Base-by-base conservation (phyloP, 2,329 filamentous ascomycete genomes). In the Trichoderma atroviride region DNA sequence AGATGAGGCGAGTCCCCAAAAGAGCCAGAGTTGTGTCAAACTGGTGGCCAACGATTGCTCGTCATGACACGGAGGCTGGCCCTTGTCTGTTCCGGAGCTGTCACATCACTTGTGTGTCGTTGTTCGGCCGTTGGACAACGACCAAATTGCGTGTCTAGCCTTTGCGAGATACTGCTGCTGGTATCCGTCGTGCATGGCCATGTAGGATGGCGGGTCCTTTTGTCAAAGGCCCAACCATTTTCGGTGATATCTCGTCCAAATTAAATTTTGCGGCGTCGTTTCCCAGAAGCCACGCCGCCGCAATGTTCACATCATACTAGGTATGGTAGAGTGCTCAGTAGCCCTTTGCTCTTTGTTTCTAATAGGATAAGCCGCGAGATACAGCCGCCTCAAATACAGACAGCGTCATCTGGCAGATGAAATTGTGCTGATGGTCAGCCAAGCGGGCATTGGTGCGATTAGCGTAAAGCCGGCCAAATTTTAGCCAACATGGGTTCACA, bases 201-300 rank as follows among this genome's bases (percentile, higher is more conserved):
- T 22, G 47, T 57, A 69, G 53, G 52, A 64, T 47, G 53, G 58
- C 60, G 67, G 67, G 37, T 35, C 57, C 60, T 60, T 55, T 57
- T 40, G 67, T 64, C 67, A 27, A 60, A 40, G 37, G 0, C 53
- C 60, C 67, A 35, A 24, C 68, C 33, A n/a, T 47, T 64, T 66
- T 66, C 68, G 68, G 56, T 50, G 43, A 63, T 56, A 33, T 69
- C 55, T 69, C 61, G 40, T 63, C 33, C 68, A 63, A 64, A 37
- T 52, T 29, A 13, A n/a, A 29, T 24, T 59, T 56, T 33, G 43
- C 55, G 63, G 29, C 55, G 27, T 29, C 22, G 29, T 59, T 31
- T 29, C 40, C 31, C 16, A 40, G 6, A 24, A 7, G 35, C 0
- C 29, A 22, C 52, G 33, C 31, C 33, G n/a, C 37, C 24, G 33